These are phyloP conservation scores for Apiotrichum gracile DNA, from an alignment of 1,284 basidiomycete genomes.

Conservation along the genomic window DNA sequence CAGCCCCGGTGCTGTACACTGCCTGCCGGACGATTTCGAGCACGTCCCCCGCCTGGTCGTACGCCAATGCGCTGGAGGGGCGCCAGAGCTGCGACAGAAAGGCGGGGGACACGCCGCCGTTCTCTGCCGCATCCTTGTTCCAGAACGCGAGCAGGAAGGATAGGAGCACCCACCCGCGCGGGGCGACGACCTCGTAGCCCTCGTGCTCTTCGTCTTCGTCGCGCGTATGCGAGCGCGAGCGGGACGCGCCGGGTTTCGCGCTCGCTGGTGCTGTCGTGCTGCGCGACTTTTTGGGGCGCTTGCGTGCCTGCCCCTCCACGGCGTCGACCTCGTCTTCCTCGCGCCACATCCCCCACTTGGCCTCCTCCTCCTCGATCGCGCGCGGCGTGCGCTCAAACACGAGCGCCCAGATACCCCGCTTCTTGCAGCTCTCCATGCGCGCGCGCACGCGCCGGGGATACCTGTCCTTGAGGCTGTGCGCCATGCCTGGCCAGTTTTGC, in stretches of 20 bases:
- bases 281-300: neutral
- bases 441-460: constrained; percentile 10
- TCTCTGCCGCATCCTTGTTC: constrained; percentile 19
- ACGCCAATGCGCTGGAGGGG: constrained; percentile 14
- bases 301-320: neutral
- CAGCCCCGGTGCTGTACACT: neutral
- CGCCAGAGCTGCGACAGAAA: constrained; percentile 27
- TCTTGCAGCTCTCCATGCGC: constrained; percentile 10
- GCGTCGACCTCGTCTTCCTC: neutral
- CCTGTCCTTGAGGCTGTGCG: neutral
- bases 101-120: neutral
- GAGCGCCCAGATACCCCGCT: constrained; percentile 26
- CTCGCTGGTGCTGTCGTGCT: no score
- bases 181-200: neutral
- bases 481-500: neutral
- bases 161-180: constrained; percentile 29
- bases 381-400: constrained; percentile 12
- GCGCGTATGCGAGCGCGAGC: neutral
- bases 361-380: constrained; percentile 17
- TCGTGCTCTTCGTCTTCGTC: constrained; percentile 22
- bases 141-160: constrained; percentile 28
- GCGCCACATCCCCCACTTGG: neutral
- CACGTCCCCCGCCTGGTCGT: constrained; percentile 17
- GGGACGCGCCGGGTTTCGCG: no score
- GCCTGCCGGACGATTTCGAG: constrained; percentile 15